Evolutionary conservation across 164 flowering plant genomes (phyloP).

Genomic region (Annona cherimola): DNA sequence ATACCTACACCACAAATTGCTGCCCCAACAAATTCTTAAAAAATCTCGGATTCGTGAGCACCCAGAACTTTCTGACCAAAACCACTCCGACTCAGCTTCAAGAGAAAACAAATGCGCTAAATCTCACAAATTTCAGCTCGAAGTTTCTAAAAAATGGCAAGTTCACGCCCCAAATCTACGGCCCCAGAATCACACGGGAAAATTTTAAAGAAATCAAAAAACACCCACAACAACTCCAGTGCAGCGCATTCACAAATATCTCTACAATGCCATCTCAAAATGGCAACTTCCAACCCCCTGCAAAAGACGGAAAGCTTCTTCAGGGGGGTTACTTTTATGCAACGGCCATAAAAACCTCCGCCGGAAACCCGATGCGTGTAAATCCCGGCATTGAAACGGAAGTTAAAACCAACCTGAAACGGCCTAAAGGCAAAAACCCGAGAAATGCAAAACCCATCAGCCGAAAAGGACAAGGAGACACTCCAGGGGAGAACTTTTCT

Average conservation of each 20-base stretch:
- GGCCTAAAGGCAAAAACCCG: not conserved
- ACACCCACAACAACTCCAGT: too few species aligned
- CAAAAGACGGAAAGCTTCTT: not conserved
- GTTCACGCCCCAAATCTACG: too few species aligned
- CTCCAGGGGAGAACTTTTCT: not conserved
- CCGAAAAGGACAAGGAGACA: not conserved
- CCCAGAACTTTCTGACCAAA: not conserved
- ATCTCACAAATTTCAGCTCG: not conserved
- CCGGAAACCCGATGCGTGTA: not conserved
- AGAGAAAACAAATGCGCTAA: not conserved
- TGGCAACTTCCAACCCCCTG: slow-evolving; percentile 17
- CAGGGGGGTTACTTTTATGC: not conserved
- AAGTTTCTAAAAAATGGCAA: too few species aligned
- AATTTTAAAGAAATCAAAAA: too few species aligned
- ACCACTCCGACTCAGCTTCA: not conserved
- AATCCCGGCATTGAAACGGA: not conserved
- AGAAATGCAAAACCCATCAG: not conserved
- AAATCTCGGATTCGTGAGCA: not conserved
- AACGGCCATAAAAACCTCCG: not conserved
- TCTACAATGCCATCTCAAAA: slow-evolving; percentile 16
- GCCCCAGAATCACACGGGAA: not conserved
- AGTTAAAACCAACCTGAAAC: not conserved
- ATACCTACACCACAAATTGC: not conserved
- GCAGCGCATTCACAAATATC: too few species aligned
- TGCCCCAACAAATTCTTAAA: not conserved